Evolutionary conservation across 345 rosid genomes (phyloP), one percentile per base, ranked within the genome.

Genomic region (Mercurialis annua): DNA sequence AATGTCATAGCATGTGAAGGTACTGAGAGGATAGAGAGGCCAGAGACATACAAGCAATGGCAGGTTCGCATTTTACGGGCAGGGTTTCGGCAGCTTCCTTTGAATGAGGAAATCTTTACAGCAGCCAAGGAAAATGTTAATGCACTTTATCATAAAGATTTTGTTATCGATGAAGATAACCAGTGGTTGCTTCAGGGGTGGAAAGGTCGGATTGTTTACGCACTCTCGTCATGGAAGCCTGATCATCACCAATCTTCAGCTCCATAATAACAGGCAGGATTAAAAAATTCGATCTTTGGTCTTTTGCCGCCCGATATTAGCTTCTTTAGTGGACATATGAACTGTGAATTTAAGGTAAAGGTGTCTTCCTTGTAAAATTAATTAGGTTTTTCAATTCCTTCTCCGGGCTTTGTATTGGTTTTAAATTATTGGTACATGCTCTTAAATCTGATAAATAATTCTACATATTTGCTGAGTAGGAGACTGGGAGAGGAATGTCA

Each of bases 1-100:
- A 84, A 82, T 76, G 88, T 81, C 14, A 69, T 84, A 49, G 91
- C 88, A 1, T 86, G 88, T 23, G 91, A 86, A 70, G 91, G 86
- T 26, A 50, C 62, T 0, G 82, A 84, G 69, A 79, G 91, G 74
- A 66, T 81, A 1, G 93, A 85, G 44, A 84, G 92, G 80, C 84
- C 84, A 10, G 81, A 81, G 73, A 74, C 81, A 43, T 81, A 77
- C 81, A 81, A 69, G 74, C 75, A 69, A 27, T 81, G 75, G 59
- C 79, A 81, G 5, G 31, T 49, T 20, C 77, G 81, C 55, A 62
- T 26, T 36, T 50, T 17, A 26, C 74, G 84, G 65, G 77, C 79
- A 2, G 84, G 84, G 52, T 81, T 81, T 59, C 68, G 42, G 67
- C 84, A 66, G 63, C 77, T 77, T 31, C 84, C 81, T 7, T 66